These are phyloP conservation scores for Rhynchospora tenuis DNA, from an alignment of 176 grass and related monocot genomes.

Conservation along the genomic window DNA sequence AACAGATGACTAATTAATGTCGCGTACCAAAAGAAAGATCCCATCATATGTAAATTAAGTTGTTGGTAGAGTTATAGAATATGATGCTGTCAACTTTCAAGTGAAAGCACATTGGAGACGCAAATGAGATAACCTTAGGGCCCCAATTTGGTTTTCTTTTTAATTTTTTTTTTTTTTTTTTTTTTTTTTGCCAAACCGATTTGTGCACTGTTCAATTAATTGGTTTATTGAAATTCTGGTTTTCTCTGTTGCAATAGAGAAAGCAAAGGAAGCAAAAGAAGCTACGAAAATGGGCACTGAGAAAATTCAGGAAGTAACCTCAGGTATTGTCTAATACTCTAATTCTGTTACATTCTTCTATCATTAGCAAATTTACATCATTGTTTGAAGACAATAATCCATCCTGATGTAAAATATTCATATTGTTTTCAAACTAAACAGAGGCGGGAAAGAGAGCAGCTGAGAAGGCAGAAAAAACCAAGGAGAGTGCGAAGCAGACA, in stretches of 20 bases:
- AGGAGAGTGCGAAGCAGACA: slow-evolving; percentile 15
- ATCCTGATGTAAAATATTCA: background rate
- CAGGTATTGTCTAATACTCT: slow-evolving; percentile 19
- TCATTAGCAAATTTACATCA: background rate
- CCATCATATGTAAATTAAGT: background rate
- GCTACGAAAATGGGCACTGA: slow-evolving; percentile 1
- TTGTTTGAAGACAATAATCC: background rate
- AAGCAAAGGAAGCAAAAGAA: slow-evolving; percentile 12
- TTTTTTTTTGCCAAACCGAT: background rate
- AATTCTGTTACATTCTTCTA: background rate
- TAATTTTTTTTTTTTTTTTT: background rate
- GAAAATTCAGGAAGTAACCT: slow-evolving; percentile 27
- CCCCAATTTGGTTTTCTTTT: background rate
- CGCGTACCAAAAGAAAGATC: background rate
- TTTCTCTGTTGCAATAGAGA: background rate
- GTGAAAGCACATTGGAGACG: background rate
- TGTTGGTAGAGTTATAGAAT: background rate
- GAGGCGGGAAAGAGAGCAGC: slow-evolving; percentile 28
- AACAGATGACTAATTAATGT: background rate
- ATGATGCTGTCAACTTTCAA: background rate
- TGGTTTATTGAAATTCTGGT: background rate
- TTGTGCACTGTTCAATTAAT: background rate
- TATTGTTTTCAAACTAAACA: slow-evolving; percentile 1
- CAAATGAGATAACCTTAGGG: background rate
- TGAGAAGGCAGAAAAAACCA: slow-evolving; percentile 29